Percentiles rank a stretch among this genome's conserved stretches.
Evolutionary conservation across 306 rosid genomes (phyloP).

Genomic region (Spatholobus suberectus): DNA sequence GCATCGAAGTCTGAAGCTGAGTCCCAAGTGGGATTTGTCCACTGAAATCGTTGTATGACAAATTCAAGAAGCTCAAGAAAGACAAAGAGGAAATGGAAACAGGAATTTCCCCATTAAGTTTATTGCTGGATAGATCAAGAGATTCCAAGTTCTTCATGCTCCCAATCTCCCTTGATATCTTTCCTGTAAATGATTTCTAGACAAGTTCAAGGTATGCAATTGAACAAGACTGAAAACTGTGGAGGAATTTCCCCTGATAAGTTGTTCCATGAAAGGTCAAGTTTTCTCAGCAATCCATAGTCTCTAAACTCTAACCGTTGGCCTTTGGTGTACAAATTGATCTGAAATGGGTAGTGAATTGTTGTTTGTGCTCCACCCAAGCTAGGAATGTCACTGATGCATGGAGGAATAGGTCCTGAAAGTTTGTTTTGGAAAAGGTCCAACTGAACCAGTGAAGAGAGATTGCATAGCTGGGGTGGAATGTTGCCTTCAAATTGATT

Average conservation of each 20-base stretch:
- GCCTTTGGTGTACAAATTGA: not conserved
- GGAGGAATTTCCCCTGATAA: no score
- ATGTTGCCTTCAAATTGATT: no score
- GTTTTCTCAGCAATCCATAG: no score
- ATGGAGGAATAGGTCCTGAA: constrained; percentile 30
- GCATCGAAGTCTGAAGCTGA: constrained; percentile 30
- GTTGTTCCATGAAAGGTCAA: no score
- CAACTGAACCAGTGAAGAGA: not conserved
- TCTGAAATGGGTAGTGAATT: not conserved
- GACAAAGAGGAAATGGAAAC: not conserved
- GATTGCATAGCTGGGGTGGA: no score
- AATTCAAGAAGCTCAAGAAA: constrained; percentile 35
- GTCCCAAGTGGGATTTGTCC: constrained; percentile 45
- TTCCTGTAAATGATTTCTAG: no score
- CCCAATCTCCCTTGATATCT: no score
- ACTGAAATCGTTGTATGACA: constrained; percentile 39
- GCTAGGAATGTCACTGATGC: not conserved
- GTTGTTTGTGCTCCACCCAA: constrained; percentile 2
- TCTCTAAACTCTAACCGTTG: no score
- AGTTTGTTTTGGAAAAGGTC: constrained; percentile 31
- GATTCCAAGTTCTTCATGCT: no score
- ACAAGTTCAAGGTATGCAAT: no score
- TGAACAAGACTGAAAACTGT: no score
- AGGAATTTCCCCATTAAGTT: not conserved
- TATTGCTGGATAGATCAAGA: no score